Evolutionary conservation across 2,329 filamentous ascomycete genomes (phyloP), one percentile per base, ranked within the genome.

Genomic region (Cladosporium sp.): DNA sequence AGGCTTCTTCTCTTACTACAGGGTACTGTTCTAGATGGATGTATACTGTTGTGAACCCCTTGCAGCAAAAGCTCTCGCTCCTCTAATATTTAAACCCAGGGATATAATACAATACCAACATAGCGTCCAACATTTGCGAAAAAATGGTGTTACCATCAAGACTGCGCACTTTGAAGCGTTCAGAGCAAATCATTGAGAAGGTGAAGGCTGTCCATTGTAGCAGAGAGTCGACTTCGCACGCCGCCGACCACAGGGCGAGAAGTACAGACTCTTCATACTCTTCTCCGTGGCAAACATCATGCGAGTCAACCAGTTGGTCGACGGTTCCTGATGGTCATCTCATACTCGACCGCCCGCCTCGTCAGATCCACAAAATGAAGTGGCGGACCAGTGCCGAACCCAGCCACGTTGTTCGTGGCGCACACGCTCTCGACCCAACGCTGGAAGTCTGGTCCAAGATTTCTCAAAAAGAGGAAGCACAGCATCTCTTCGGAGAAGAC

Each of bases 401-500:
- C 75, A 15, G 69, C 74, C 59, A 76, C 68, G 65, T 76, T 76
- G 32, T 72, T 72, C 55, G 71, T 75, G 68, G 68, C 69, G 55
- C 71, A 73, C 57, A 76, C 30, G 28, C 65, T 71, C 2, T 70
- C 70, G 6, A 70, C 71, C 70, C 73, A 69, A 21, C 65, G 62
- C 61, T 69, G 65, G 44, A 69, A 72, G 32, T 72, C 69, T 21
- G 65, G 64, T 4, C 71, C 72, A 30, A 76, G 54, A 59, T 70
- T 70, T n/a, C 67, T 67, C 68, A 76, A 41, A 62, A 76, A 76
- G 41, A 75, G 64, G 32, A 76, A 73, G 52, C 71, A 73, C 11
- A 76, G 60, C 59, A 72, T 68, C 52, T 75, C 72, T 36, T 76
- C 74, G 2, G 71, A 61, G 24, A 76, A 67, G 1, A 71, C 63